Evolutionary conservation across 2,329 filamentous ascomycete species (phyloP), one percentile per base, ranked within the genome.

Genomic region (Cordyceps militaris): DNA sequence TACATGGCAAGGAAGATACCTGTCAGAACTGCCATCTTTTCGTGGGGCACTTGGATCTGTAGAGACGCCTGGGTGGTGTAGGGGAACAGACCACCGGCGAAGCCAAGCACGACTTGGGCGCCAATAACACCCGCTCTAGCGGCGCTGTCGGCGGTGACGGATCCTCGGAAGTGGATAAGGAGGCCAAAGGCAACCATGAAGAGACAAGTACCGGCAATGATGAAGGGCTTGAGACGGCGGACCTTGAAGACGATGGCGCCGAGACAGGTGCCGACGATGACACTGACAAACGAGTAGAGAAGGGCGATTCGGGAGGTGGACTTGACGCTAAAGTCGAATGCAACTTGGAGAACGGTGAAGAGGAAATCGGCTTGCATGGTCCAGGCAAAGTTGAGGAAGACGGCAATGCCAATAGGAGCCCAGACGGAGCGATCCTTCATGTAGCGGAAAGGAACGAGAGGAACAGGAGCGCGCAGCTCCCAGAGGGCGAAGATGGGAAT

Each of bases 121-220:
- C 79, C 84, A 59, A 87, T 81, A 57, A 87, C 74, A 28, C 84
- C 84, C 1, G 77, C 74, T 57, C 81, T 73, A 60, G 71, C 74
- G 10, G 73, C 67, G 0, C 63, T 58, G 19, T 65, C 69, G 11
- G 73, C 64, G 21, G 64, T 69, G 14, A 73, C 64, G 6, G 78
- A 76, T 36, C 83, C 83, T n/a, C 84, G 81, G 73, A 76, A 87
- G 62, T 76, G 75, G 64, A 87, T 86, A 19, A 87, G 73, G 1
- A 87, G 74, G 10, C 84, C 84, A 61, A 86, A 87, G 1, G 84
- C 83, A n/a, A 84, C 80, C 64, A 84, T 74, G 72, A 84, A 87
- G 2, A 87, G 73, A 9, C 73, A 69, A 1, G 82, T 85, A 34
- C 84, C 85, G 28, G 71, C 70, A 40, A 87, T 69, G 65, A 87